Evolutionary conservation across 2,329 filamentous ascomycete genomes (phyloP).

Genomic region (Emmonsia crescens): DNA sequence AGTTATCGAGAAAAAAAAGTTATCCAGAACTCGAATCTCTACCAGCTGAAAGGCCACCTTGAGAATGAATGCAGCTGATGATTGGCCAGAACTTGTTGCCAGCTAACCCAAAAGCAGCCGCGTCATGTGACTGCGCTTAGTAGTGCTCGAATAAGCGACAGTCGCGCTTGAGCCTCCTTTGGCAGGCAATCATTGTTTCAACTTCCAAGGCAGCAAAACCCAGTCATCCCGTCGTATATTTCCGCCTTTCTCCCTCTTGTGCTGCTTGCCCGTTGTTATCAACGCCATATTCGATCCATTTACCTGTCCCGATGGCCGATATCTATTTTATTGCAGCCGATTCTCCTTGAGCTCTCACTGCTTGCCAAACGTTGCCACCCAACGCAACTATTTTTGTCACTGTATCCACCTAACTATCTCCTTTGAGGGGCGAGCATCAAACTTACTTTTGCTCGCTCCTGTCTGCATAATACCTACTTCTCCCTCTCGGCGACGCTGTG

Average conservation of each 20-base stretch:
- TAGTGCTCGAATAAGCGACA: neutral
- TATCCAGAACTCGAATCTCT: neutral
- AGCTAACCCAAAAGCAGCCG: neutral
- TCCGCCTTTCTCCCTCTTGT: neutral
- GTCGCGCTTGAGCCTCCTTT: neutral
- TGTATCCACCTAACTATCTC: neutral
- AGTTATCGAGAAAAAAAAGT: neutral
- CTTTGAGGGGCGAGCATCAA: neutral
- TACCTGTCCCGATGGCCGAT: neutral
- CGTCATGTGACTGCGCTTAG: slow-evolving; percentile 2
- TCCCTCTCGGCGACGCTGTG: neutral
- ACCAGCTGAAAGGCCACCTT: slow-evolving; percentile 7
- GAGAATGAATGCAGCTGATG: neutral
- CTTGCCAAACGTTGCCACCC: neutral
- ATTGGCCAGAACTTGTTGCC: slow-evolving; percentile 4
- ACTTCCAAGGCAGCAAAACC: neutral
- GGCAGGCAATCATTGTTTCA: neutral
- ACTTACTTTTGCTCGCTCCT: neutral
- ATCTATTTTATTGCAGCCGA: neutral
- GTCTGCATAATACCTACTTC: neutral
- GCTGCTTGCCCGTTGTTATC: neutral
- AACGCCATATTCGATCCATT: neutral
- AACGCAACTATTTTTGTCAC: neutral
- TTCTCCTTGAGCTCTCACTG: neutral
- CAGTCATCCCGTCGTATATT: neutral